Evolutionary conservation across 1,284 basidiomycete genomes (phyloP).

Genomic region (Puccinia polysora): DNA sequence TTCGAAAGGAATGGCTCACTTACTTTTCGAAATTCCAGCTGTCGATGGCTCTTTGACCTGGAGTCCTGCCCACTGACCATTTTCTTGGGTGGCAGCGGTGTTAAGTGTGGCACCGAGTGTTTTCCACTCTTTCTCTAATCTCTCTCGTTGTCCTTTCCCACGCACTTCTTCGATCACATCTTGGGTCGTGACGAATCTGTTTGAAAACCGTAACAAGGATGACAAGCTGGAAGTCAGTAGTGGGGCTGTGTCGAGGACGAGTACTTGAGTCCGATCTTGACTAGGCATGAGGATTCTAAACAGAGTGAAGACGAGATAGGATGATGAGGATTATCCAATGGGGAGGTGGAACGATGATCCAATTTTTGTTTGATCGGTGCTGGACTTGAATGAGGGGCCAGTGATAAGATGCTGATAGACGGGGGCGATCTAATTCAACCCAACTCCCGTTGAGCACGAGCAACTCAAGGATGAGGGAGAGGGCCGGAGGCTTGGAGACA

Average conservation of each 20-base stretch:
- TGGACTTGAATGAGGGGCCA: too few species aligned
- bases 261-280: conserved; percentile 59
- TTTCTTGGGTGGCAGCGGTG: conserved; percentile 58
- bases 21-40: conserved; percentile 71
- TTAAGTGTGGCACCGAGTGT: conserved; percentile 55
- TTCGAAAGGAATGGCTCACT: too few species aligned
- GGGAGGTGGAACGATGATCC: too few species aligned
- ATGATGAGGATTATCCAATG: too few species aligned
- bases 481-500: too few species aligned
- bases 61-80: conserved; percentile 45
- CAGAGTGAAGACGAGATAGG: too few species aligned
- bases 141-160: conserved; percentile 76
- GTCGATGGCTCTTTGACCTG: conserved; percentile 68
- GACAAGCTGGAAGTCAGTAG: conserved; percentile 64
- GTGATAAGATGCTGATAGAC: too few species aligned
- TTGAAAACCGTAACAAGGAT: conserved; percentile 75
- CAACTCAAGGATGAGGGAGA: too few species aligned
- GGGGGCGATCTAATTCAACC: too few species aligned
- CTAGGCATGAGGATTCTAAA: conserved; percentile 22
- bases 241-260: conserved; percentile 88
- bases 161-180: conserved; percentile 82
- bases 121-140: conserved; percentile 68
- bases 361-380: too few species aligned
- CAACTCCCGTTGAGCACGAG: too few species aligned
- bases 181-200: conserved; percentile 76